Conservation (phyloP, 164 flowering plant species). For the Nymphaea colorata region DNA sequence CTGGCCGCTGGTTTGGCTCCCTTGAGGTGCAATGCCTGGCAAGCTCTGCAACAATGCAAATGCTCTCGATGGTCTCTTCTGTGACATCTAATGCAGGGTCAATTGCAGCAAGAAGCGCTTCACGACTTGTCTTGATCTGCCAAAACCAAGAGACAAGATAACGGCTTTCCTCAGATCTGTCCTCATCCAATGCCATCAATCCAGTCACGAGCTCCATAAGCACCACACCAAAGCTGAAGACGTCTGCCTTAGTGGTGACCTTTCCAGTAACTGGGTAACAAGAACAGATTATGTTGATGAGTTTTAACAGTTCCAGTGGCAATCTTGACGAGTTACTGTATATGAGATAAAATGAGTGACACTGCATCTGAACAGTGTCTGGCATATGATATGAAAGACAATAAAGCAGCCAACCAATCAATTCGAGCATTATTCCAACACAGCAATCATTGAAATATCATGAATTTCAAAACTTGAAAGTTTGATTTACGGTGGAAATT, state of each 20-base stretch:
- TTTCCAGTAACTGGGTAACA: slow-evolving; percentile 57
- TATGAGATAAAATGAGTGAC: not conserved
- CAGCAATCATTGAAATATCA: too few relatives aligned
- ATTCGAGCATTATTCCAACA: too few relatives aligned
- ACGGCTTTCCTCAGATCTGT: slow-evolving; percentile 12
- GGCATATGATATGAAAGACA: not conserved
- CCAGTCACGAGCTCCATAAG: slow-evolving; percentile 82
- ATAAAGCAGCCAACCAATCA: not conserved
- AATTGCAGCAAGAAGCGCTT: slow-evolving; percentile 8
- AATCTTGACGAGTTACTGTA: too few relatives aligned
- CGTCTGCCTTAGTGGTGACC: slow-evolving; percentile 70
- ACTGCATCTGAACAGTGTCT: not conserved
- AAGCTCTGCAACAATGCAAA: slow-evolving; percentile 12
- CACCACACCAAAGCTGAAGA: slow-evolving; percentile 80
- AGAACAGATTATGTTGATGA: not conserved
- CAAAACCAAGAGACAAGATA: slow-evolving; percentile 22
- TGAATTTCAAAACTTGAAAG: too few relatives aligned
- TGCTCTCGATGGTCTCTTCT: slow-evolving; percentile 11
- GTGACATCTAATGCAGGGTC: slow-evolving; percentile 14
- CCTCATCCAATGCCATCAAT: slow-evolving; percentile 5
- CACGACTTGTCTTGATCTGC: slow-evolving; percentile 12
- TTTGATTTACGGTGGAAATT: too few relatives aligned
- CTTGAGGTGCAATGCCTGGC: slow-evolving; percentile 24
- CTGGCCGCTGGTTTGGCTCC: slow-evolving; percentile 23
- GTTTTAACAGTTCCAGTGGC: not conserved